Evolutionary conservation across 176 grass and related monocot species (phyloP).

Genomic region (Aegilops bicornis): DNA sequence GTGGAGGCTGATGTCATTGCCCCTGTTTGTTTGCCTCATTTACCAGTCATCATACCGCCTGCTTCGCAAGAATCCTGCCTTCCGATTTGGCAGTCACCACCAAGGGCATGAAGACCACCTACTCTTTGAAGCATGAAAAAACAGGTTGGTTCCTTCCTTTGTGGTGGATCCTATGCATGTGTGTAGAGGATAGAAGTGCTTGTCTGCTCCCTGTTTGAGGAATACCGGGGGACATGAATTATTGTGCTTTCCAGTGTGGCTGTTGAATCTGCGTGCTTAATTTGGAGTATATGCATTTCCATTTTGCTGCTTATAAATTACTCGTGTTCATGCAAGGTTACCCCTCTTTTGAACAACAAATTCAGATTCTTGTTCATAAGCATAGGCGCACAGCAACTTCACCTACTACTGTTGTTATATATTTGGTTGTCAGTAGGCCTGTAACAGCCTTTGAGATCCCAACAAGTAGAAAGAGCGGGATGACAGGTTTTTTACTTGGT

Average conservation of each 20-base stretch:
- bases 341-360: neutral
- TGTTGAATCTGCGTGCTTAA: neutral
- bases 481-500: neutral
- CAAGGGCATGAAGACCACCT: neutral
- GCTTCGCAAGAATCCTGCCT: conserved; percentile 14
- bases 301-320: neutral
- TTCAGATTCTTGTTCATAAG: neutral
- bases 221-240: neutral
- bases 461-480: neutral
- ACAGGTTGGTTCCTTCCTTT: conserved; percentile 16
- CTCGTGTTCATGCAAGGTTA: neutral
- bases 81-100: conserved; percentile 4
- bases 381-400: neutral
- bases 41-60: conserved; percentile 5
- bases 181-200: neutral
- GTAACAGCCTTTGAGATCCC: neutral
- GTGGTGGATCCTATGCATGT: neutral
- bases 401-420: neutral
- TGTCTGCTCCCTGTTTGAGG: conserved; percentile 1
- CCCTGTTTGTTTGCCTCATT: conserved; percentile 20
- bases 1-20: neutral
- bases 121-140: neutral
- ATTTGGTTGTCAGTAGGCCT: too few species aligned
- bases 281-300: neutral
- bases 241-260: neutral